A percentile compares a stretch with the other conserved stretches of the same genome.
These are phyloP conservation scores for Cercospora nicotianae DNA, from an alignment of 2,329 filamentous ascomycete species.

Conservation along the genomic window DNA sequence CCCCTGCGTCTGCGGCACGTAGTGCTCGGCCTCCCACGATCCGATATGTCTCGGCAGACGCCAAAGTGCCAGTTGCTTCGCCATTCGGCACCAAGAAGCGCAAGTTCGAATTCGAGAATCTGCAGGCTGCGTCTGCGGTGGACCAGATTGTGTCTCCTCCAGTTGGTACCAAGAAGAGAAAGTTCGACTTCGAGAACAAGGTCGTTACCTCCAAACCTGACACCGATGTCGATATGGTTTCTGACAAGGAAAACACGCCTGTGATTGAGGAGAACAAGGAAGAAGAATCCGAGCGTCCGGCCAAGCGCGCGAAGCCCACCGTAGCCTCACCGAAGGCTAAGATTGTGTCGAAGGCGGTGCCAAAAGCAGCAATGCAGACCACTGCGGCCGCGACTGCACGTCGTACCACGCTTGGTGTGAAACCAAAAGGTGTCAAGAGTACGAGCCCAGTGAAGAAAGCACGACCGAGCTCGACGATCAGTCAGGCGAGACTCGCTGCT, in stretches of 20 bases:
- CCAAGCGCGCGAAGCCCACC: conserved; percentile 33
- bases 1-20: conserved; percentile 28
- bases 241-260: conserved; percentile 47
- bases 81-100: conserved; percentile 44
- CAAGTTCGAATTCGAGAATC: conserved; percentile 43
- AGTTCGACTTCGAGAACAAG: conserved; percentile 24
- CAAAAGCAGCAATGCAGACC: conserved; percentile 9
- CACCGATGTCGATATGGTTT: conserved; percentile 24
- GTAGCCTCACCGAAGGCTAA: conserved; percentile 7
- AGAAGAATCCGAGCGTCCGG: conserved; percentile 29
- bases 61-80: conserved; percentile 18
- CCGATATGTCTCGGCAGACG: conserved; percentile 46
- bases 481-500: conserved; percentile 35
- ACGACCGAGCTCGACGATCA: conserved; percentile 32
- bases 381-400: conserved; percentile 24
- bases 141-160: conserved; percentile 41
- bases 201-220: conserved; percentile 8
- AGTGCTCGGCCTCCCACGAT: conserved; percentile 44
- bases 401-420: conserved; percentile 37
- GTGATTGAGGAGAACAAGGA: conserved; percentile 33
- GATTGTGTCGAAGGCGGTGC: conserved; percentile 11
- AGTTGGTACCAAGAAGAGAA: conserved; percentile 20
- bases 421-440: conserved; percentile 35
- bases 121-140: conserved; percentile 32
- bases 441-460: conserved; percentile 25